phyloP scores from a whole-genome alignment of 2,329 filamentous ascomycete genomes.

The Xylaria sp. region DNA sequence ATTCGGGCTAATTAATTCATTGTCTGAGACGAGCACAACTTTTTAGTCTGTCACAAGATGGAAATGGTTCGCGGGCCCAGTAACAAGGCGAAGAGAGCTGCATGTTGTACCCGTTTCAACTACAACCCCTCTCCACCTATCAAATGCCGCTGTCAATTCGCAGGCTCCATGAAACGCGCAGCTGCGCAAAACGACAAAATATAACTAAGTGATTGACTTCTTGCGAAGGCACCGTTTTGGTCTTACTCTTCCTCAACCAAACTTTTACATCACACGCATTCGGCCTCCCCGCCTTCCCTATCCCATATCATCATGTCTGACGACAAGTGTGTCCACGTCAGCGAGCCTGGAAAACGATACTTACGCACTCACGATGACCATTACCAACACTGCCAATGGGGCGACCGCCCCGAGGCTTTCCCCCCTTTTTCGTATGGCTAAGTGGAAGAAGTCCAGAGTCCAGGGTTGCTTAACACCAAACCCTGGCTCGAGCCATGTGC shows the following conservation, averaged over 20 bases:
- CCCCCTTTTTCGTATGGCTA: background rate
- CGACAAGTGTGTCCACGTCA: background rate
- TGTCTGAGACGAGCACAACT: background rate
- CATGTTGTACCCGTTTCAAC: background rate
- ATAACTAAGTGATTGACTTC: background rate
- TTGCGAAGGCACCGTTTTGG: background rate
- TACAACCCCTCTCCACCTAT: background rate
- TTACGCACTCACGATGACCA: background rate
- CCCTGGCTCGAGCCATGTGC: background rate
- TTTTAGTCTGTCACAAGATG: background rate
- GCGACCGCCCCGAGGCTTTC: background rate
- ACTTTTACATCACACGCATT: too few relatives aligned
- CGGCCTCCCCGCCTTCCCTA: too few relatives aligned
- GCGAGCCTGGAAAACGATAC: background rate
- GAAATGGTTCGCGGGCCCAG: conserved; percentile 1
- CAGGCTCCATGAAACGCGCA: conserved; percentile 3
- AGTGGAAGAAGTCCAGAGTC: background rate
- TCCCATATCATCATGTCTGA: too few relatives aligned
- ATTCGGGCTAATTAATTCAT: background rate
- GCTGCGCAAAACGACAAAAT: conserved; percentile 6
- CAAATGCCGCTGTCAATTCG: background rate
- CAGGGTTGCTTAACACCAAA: background rate
- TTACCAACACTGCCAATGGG: background rate
- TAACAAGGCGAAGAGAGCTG: background rate
- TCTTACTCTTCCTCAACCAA: background rate